Evolutionary conservation across 1,139 yeast species (phyloP).

Genomic region (Pneumocystis sp.): DNA sequence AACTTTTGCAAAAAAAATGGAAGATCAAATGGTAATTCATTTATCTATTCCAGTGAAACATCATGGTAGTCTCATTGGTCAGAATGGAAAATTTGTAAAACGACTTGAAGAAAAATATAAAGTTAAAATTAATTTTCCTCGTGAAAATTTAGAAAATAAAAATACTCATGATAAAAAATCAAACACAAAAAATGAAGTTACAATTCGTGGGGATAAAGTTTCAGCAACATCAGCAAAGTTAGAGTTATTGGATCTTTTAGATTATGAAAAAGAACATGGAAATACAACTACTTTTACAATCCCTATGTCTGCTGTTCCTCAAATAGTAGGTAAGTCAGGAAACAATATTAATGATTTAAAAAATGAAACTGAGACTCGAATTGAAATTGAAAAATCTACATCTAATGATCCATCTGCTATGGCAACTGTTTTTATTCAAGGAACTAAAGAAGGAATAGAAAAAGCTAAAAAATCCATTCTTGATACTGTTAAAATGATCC

Average conservation of each 20-base stretch:
- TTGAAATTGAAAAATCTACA: constrained; percentile 42
- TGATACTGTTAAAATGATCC: constrained; percentile 49
- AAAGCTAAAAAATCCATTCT: constrained; percentile 54
- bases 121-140: constrained; percentile 68
- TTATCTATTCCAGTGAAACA: constrained; percentile 59
- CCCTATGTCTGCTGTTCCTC: constrained; percentile 58
- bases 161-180: constrained; percentile 24
- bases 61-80: constrained; percentile 75
- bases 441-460: constrained; percentile 66
- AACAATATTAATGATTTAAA: constrained; percentile 71
- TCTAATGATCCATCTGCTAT: constrained; percentile 12
- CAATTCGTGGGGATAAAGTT: constrained; percentile 80
- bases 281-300: constrained; percentile 46
- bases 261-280: constrained; percentile 81
- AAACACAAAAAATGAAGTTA: constrained; percentile 41
- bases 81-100: constrained; percentile 64
- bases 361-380: constrained; percentile 64
- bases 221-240: constrained; percentile 76
- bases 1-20: constrained; percentile 56
- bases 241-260: constrained; percentile 69
- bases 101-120: constrained; percentile 81
- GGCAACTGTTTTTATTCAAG: constrained; percentile 57
- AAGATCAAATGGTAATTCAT: constrained; percentile 59
- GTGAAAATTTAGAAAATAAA: constrained; percentile 16
- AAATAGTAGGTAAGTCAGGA: constrained; percentile 83